Conservation (phyloP, 805 yeast species). For the Candida nemodendra region DNA sequence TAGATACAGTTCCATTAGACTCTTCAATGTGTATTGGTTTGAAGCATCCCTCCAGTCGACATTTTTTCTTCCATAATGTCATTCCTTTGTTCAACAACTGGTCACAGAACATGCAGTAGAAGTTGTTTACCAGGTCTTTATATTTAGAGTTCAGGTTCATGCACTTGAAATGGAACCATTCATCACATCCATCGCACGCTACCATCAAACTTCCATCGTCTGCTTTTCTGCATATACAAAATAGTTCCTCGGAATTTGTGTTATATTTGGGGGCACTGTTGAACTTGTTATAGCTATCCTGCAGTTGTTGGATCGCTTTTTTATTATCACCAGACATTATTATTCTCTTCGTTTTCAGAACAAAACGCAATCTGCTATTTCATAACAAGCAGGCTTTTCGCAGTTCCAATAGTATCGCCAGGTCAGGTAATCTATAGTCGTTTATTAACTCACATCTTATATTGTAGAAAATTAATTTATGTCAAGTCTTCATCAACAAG, state of each 20-base stretch:
- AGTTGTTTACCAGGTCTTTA: conserved; percentile 58
- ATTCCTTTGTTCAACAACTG: conserved; percentile 42
- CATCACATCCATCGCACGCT: conserved; percentile 94
- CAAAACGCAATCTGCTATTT: too few relatives aligned
- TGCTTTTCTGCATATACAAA: conserved; percentile 74
- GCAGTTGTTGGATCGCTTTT: conserved; percentile 19
- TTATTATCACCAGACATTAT: conserved; percentile 3
- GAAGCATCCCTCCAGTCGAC: conserved; percentile 59
- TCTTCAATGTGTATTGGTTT: conserved; percentile 44
- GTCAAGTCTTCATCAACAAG: too few relatives aligned
- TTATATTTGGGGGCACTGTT: conserved; percentile 39
- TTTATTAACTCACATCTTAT: too few relatives aligned
- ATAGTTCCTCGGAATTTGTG: conserved; percentile 59
- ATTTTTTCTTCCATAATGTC: conserved; percentile 74
- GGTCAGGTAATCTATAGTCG: too few relatives aligned
- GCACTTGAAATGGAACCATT: conserved; percentile 89
- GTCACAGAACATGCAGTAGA: conserved; percentile 73
- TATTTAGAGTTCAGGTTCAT: conserved; percentile 54
- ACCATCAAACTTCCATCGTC: conserved; percentile 86
- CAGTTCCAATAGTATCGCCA: too few relatives aligned
- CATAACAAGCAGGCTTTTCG: too few relatives aligned
- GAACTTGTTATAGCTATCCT: conserved; percentile 30
- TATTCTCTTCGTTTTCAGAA: too few relatives aligned
- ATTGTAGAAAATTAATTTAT: too few relatives aligned
- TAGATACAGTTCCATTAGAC: conserved; percentile 40